Evolutionary conservation across 306 rosid species (phyloP), one percentile per base, ranked within the genome.

Genomic region (Begonia peltatifolia): DNA sequence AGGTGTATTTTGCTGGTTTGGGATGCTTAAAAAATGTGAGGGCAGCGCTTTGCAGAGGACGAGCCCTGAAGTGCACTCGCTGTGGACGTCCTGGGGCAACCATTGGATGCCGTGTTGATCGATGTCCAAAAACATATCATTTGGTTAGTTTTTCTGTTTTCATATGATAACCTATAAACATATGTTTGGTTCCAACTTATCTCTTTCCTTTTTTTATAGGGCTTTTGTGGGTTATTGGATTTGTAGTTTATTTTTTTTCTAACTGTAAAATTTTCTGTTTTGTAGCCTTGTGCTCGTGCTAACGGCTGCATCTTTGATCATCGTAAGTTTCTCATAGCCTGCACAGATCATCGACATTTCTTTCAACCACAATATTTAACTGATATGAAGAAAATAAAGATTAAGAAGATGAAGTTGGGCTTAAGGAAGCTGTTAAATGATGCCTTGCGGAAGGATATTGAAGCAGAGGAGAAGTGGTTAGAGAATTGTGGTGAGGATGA

Each of bases 401-500:
- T 90, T 62, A 80, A 76, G 76, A 85, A 85, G 75, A 68, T 90
- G 84, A 85, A 83, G 81, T 66, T 76, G 77, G 97, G 82, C 70
- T 55, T 76, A 52, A 85, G 84, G 72, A 90, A 85, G 75, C 55
- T 61, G 56, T 76, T 95, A 63, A 90, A 79, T 67, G 97, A 90
- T 69, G 82, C 84, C 53, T 69, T 56, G 59, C 76, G 82, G 58
- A 90, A 70, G 83, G 97, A 90, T 59, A 72, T 90, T 63, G 94
- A 76, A 63, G 86, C 93, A 55, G 97, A 90, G 70, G 95, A 90
- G 74, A 85, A 73, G 76, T 90, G 97, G 97, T 65, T 90, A 56
- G 97, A 90, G 70, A 90, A 90, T 51, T 90, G 97, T 68, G 97
- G 97, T 8, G 97, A 90, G 80, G 97, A 90, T 73, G 97, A 90